Evolutionary conservation across 106 monocot species (phyloP).

Genomic region (Acanthochlamys bracteata): DNA sequence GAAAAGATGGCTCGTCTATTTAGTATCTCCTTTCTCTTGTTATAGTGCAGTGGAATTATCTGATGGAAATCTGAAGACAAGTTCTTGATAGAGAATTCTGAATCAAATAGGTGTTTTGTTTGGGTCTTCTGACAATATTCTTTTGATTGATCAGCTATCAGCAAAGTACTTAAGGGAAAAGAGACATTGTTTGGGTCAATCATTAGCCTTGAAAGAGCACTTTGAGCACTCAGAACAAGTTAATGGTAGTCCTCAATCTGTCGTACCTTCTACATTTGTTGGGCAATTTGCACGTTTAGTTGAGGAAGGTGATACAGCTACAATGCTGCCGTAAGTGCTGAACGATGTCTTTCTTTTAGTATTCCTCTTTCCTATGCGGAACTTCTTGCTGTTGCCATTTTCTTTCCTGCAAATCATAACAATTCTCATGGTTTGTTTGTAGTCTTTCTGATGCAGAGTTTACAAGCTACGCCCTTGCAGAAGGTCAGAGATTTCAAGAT

Average conservation of each 20-base stretch:
- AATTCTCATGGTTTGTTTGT: conserved; percentile 14
- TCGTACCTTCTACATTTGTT: conserved; percentile 52
- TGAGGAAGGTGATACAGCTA: conserved; percentile 58
- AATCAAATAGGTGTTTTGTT: too few species aligned
- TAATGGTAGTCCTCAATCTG: conserved; percentile 45
- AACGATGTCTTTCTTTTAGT: neutral
- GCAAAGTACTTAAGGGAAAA: conserved; percentile 75
- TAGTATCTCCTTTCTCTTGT: too few species aligned
- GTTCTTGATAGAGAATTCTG: too few species aligned
- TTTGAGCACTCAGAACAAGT: conserved; percentile 16
- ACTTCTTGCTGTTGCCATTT: too few species aligned
- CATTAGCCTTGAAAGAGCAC: conserved; percentile 20
- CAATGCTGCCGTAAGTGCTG: conserved; percentile 61
- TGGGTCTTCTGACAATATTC: neutral
- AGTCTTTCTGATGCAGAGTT: conserved; percentile 89
- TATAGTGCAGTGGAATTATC: too few species aligned
- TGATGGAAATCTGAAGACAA: too few species aligned
- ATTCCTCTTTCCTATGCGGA: too few species aligned
- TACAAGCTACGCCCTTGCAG: conserved; percentile 45
- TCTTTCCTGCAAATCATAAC: conserved; percentile 17
- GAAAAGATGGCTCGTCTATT: too few species aligned
- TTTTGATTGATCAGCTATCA: conserved; percentile 36
- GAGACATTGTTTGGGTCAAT: conserved; percentile 31
- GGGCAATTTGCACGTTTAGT: conserved; percentile 69
- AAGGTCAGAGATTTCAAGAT: conserved; percentile 74